phyloP scores from a whole-genome alignment of 2,329 filamentous ascomycete genomes.

The Fusarium sp. region DNA sequence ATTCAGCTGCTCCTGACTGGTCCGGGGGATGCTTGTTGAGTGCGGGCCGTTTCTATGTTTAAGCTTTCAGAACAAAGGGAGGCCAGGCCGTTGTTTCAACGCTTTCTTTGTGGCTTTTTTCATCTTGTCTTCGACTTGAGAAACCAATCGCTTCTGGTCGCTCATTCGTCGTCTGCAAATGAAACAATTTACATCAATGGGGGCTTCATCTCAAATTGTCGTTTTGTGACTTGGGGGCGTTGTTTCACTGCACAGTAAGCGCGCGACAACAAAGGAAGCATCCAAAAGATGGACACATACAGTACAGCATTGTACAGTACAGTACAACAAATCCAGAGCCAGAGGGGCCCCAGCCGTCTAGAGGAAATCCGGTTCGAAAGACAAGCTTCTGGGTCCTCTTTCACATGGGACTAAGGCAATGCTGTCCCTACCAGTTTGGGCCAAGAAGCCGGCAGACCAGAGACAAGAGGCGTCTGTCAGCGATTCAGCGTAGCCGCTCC shows the following conservation, averaged over 20 bases:
- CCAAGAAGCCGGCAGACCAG: slow-evolving; percentile 21
- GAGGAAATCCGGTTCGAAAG: background rate
- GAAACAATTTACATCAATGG: slow-evolving; percentile 15
- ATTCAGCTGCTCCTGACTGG: slow-evolving; percentile 31
- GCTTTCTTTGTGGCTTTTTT: slow-evolving; percentile 23
- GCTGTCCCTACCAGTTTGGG: slow-evolving; percentile 12
- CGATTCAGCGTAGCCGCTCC: slow-evolving; percentile 25
- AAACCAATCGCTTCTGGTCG: background rate
- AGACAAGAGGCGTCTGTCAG: slow-evolving; percentile 35
- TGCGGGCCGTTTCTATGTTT: slow-evolving; percentile 26
- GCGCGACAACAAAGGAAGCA: slow-evolving; percentile 19
- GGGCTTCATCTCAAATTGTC: slow-evolving; percentile 6
- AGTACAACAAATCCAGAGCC: background rate
- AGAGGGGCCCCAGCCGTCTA: background rate
- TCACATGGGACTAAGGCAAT: background rate
- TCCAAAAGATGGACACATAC: slow-evolving; percentile 5
- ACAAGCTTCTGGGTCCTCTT: background rate
- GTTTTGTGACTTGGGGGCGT: background rate
- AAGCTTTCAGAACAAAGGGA: slow-evolving; percentile 31
- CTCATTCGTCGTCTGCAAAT: slow-evolving; percentile 22
- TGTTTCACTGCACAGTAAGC: slow-evolving; percentile 4
- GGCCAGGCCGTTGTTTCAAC: slow-evolving; percentile 40
- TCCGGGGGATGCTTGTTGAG: slow-evolving; percentile 15
- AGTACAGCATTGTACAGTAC: slow-evolving; percentile 4
- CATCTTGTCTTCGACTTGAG: slow-evolving; percentile 9